Evolutionary conservation across 108 stramenopile genomes (phyloP).

Genomic region (Conticribra weissflogii): DNA sequence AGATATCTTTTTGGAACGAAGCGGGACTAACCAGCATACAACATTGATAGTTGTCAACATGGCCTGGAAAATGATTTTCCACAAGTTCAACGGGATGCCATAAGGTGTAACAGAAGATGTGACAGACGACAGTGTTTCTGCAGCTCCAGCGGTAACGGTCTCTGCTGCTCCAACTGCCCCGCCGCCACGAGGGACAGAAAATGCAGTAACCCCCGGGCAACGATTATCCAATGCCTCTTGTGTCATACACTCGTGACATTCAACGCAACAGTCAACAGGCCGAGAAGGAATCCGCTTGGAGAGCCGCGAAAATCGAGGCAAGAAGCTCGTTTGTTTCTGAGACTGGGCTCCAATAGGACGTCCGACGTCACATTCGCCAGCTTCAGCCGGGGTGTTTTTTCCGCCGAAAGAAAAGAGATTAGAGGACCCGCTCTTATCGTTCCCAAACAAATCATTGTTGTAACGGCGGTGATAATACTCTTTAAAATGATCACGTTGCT

Average conservation of each 20-base stretch:
- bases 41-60: constrained; percentile 89
- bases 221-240: constrained; percentile 14
- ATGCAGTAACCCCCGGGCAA: background rate
- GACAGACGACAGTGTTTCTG: constrained; percentile 19
- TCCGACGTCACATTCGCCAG: background rate
- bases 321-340: constrained; percentile 13
- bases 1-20: constrained; percentile 76
- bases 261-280: constrained; percentile 37
- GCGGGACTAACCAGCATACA: constrained; percentile 88
- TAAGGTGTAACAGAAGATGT: constrained; percentile 46
- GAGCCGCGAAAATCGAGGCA: constrained; percentile 33
- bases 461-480: constrained; percentile 24
- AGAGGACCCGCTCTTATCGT: constrained; percentile 23
- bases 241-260: constrained; percentile 44
- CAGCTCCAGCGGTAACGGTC: constrained; percentile 5
- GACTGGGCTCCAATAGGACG: constrained; percentile 16
- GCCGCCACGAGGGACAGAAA: constrained; percentile 38
- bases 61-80: constrained; percentile 90
- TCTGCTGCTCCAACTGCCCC: constrained; percentile 5
- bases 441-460: constrained; percentile 20
- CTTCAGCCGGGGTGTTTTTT: background rate
- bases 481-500: constrained; percentile 37
- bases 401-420: constrained; percentile 8
- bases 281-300: constrained; percentile 24
- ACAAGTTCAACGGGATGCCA: constrained; percentile 78